phyloP scores from a whole-genome alignment of 805 yeast species.

The Ogataea philodendri region DNA sequence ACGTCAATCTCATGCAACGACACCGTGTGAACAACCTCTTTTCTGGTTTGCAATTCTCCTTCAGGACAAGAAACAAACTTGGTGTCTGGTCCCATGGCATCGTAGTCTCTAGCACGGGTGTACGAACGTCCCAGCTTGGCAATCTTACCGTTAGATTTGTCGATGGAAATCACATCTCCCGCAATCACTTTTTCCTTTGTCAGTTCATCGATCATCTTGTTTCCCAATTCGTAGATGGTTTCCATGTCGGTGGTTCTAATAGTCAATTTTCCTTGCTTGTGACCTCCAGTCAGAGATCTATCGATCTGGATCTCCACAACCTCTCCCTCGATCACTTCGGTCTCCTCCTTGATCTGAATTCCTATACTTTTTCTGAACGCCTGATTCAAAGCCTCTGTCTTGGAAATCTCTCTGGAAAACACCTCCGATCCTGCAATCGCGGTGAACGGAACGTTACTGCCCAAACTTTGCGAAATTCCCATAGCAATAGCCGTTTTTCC shows the following conservation, averaged over 20 bases:
- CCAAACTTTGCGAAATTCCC: constrained; percentile 93
- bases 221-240: constrained; percentile 65
- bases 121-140: constrained; percentile 98
- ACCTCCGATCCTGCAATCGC: constrained; percentile 95
- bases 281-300: constrained; percentile 89
- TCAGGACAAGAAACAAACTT: constrained; percentile 93
- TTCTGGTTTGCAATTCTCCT: constrained; percentile 97
- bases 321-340: constrained; percentile 97
- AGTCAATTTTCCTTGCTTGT: constrained; percentile 74
- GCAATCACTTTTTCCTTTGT: constrained; percentile 88
- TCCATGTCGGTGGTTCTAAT: constrained; percentile 87
- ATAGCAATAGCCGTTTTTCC: constrained; percentile 97
- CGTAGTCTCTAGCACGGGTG: constrained; percentile 97
- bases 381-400: constrained; percentile 95
- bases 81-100: constrained; percentile 91
- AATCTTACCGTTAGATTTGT: constrained; percentile 96
- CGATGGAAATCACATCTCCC: constrained; percentile 97
- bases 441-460: constrained; percentile 96
- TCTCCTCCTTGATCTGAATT: constrained; percentile 90
- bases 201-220: constrained; percentile 75
- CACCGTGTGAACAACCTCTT: constrained; percentile 96
- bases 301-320: constrained; percentile 95
- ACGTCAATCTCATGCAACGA: constrained; percentile 94
- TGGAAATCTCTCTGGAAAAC: constrained; percentile 93
- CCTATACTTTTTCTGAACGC: constrained; percentile 96